A percentile compares a stretch with the other conserved stretches of the same genome.
These are phyloP conservation scores for Tetrahymena thermophila DNA, from an alignment of 73 alveolate genomes.

Conservation along the genomic window DNA sequence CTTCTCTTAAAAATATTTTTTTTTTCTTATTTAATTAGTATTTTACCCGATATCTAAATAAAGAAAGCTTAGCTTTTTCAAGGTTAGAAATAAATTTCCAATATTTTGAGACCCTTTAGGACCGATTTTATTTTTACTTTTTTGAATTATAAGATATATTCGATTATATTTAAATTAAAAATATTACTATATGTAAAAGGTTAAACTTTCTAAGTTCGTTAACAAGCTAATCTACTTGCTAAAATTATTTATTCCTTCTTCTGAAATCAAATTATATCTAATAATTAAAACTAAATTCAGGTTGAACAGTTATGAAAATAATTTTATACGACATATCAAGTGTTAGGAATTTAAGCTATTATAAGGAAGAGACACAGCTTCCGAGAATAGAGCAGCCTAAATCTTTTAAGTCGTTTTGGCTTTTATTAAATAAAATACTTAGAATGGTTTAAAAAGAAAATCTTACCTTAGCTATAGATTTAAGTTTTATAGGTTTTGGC, in stretches of 20 bases:
- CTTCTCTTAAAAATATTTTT: neutral
- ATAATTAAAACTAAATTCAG: neutral
- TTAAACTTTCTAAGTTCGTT: neutral
- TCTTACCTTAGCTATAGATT: neutral
- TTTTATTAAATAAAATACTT: neutral
- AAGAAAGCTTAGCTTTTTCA: neutral
- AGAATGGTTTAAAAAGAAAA: neutral
- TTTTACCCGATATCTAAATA: neutral
- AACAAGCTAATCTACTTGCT: neutral
- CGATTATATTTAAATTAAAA: neutral
- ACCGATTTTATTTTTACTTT: neutral
- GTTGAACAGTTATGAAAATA: neutral
- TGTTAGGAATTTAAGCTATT: neutral
- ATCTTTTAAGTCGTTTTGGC: neutral
- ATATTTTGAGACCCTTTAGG: neutral
- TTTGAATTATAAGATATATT: neutral
- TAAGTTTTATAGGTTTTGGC: neutral
- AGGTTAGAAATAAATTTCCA: neutral
- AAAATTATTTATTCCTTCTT: neutral
- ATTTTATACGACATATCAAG: neutral
- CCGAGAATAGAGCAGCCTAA: neutral
- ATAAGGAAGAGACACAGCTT: neutral
- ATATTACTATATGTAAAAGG: neutral
- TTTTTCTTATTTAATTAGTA: neutral
- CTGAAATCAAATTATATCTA: neutral